Evolutionary conservation across 345 rosid species (phyloP).

Genomic region (Eucalyptus erythrocorys): DNA sequence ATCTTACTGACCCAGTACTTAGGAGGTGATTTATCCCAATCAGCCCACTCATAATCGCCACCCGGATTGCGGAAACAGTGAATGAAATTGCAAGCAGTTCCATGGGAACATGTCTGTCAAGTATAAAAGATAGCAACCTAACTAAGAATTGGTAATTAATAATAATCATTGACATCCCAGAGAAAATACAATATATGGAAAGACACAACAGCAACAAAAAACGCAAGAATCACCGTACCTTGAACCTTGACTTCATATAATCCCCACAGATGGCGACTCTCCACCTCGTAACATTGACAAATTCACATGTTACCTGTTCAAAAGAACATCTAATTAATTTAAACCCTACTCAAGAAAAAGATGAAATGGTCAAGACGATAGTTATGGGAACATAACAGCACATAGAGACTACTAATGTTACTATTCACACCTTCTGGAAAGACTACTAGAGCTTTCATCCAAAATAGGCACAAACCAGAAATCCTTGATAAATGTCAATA

Average conservation of each 20-base stretch:
- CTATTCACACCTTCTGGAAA: not conserved
- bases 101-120: slow-evolving; percentile 85
- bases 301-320: slow-evolving; percentile 72
- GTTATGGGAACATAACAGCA: not conserved
- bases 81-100: slow-evolving; percentile 86
- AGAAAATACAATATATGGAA: not conserved
- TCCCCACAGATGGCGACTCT: slow-evolving; percentile 97
- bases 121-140: not conserved
- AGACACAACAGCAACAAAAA: not conserved
- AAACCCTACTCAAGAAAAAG: not conserved
- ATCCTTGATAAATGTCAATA: not conserved
- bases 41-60: slow-evolving; percentile 99
- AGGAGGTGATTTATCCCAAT: slow-evolving; percentile 88
- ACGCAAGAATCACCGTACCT: slow-evolving; percentile 23
- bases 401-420: not conserved
- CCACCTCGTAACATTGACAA: slow-evolving; percentile 80
- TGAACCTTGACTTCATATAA: slow-evolving; percentile 71
- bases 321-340: not conserved
- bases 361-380: not conserved
- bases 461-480: not conserved
- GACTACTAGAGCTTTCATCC: not conserved
- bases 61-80: slow-evolving; percentile 98
- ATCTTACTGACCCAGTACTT: slow-evolving; percentile 79
- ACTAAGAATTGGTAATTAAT: not conserved
- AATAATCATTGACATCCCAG: not conserved